Conservation (phyloP, 1,284 basidiomycete species). For the Rhodotorula sp. region DNA sequence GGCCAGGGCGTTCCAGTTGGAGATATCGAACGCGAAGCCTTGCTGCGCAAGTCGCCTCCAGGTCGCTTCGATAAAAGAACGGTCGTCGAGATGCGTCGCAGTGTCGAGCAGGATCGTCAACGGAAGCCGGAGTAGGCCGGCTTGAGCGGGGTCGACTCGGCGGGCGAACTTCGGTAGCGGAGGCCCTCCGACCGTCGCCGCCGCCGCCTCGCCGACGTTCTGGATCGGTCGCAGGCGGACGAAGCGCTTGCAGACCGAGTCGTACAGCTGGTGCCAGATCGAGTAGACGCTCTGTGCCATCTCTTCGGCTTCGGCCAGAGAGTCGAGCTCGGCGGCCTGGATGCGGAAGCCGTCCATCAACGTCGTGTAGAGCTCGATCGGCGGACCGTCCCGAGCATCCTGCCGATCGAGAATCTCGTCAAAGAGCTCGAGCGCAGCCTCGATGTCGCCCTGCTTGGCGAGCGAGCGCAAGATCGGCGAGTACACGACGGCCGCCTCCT, state of each 20-base stretch:
- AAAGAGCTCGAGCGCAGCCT: conserved; percentile 63
- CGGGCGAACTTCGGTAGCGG: not conserved
- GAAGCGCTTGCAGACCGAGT: conserved; percentile 25
- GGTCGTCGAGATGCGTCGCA: conserved; percentile 62
- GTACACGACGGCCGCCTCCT: conserved; percentile 54
- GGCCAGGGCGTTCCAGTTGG: conserved; percentile 89
- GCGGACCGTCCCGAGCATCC: conserved; percentile 48
- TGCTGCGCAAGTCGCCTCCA: conserved; percentile 67
- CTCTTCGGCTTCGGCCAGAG: conserved; percentile 5
- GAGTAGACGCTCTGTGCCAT: conserved; percentile 27
- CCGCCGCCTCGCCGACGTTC: not conserved
- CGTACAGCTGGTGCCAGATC: conserved; percentile 37
- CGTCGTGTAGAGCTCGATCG: conserved; percentile 63
- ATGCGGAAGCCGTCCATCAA: conserved; percentile 68
- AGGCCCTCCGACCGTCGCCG: not conserved
- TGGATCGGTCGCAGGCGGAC: conserved; percentile 7
- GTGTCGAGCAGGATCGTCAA: conserved; percentile 81
- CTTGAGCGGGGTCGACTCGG: conserved; percentile 40
- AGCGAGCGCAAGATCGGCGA: conserved; percentile 65
- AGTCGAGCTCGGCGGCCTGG: not conserved
- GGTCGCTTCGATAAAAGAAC: conserved; percentile 60
- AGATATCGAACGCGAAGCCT: conserved; percentile 82
- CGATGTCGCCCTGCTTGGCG: conserved; percentile 55
- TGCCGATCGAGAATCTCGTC: conserved; percentile 52
- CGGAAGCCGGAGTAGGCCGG: conserved; percentile 69